Evolutionary conservation across 2,329 filamentous ascomycete genomes (phyloP).

Genomic region (Phoma herbarum): DNA sequence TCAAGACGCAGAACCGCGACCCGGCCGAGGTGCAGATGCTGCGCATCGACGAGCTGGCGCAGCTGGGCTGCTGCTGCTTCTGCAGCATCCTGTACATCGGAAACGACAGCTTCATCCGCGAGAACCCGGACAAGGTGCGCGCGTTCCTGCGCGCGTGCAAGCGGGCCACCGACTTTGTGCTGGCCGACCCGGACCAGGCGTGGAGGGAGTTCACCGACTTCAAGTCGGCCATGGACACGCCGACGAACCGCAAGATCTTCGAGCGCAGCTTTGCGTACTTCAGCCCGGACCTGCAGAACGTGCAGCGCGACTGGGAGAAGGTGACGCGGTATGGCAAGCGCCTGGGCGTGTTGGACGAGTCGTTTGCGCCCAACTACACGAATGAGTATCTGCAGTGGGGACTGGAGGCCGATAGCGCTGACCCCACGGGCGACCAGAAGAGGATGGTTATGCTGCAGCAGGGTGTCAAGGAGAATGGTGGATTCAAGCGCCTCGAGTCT

Average conservation of each 20-base stretch:
- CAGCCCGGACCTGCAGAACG: slow-evolving; percentile 77
- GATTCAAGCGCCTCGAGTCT: slow-evolving; percentile 58
- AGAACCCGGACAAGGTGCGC: slow-evolving; percentile 70
- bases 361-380: slow-evolving; percentile 77
- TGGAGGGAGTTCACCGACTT: slow-evolving; percentile 75
- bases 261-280: slow-evolving; percentile 82
- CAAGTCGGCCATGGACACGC: slow-evolving; percentile 74
- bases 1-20: slow-evolving; percentile 68
- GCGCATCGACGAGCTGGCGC: slow-evolving; percentile 80
- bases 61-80: slow-evolving; percentile 85
- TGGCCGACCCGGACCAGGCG: slow-evolving; percentile 68
- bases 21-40: slow-evolving; percentile 79
- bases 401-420: slow-evolving; percentile 69
- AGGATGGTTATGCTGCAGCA: slow-evolving; percentile 75
- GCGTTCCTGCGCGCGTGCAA: slow-evolving; percentile 78
- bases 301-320: slow-evolving; percentile 77
- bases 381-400: slow-evolving; percentile 74
- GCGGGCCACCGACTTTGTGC: slow-evolving; percentile 75
- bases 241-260: slow-evolving; percentile 79
- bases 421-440: slow-evolving; percentile 78
- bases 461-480: slow-evolving; percentile 70
- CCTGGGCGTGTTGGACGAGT: slow-evolving; percentile 69
- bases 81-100: slow-evolving; percentile 83
- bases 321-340: slow-evolving; percentile 80
- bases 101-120: slow-evolving; percentile 73